Evolutionary conservation across 2,329 filamentous ascomycete species (phyloP), one percentile per base, ranked within the genome.

Genomic region (Penicillium freii): DNA sequence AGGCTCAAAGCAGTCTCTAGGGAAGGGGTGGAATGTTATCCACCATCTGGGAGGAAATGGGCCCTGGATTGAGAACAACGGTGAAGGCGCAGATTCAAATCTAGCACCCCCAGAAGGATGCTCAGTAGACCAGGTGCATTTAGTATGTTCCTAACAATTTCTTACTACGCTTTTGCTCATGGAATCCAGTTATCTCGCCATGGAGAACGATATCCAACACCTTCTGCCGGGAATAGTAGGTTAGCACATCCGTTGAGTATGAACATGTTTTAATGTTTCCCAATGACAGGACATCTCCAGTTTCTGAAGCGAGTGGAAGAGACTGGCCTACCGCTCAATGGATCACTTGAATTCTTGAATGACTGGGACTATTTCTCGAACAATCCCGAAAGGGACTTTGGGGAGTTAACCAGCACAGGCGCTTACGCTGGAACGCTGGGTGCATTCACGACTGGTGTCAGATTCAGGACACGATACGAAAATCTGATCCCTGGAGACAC

Each of bases 181-280:
- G 31, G 8, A 31, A 29, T 9, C 62, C n/a, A 83, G 81, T 80
- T 85, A 73, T 81, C 83, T 21, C 77, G 83, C 40, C 83, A 86
- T 72, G 81, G 75, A 23, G 83, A 84, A 66, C 73, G 83, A 65
- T 85, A 84, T 69, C 83, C 83, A 1, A 85, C 82, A 0, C 69
- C 67, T 36, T 76, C 71, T 58, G 78, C 80, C 40, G 82, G 81
- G 29, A 69, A 64, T 47, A 77, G 82, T 82, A 75, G 53, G 80
- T 79, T 50, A 43, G 51, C 56, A 48, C 19, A 53, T 27, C 38
- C 17, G 17, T 17, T 11, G 13, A 11, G 19, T 21, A 44, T n/a
- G n/a, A n/a, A 9, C 23, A n/a, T 34, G 15, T 52, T 49, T 38
- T 38, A 57, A 59, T 25, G 27, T 56, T 29, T 45, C 38, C 17